Percentiles rank a stretch among this genome's conserved stretches.
These are phyloP conservation scores for Excoecaria agallocha DNA, from an alignment of 345 rosid genomes.

Conservation along the genomic window DNA sequence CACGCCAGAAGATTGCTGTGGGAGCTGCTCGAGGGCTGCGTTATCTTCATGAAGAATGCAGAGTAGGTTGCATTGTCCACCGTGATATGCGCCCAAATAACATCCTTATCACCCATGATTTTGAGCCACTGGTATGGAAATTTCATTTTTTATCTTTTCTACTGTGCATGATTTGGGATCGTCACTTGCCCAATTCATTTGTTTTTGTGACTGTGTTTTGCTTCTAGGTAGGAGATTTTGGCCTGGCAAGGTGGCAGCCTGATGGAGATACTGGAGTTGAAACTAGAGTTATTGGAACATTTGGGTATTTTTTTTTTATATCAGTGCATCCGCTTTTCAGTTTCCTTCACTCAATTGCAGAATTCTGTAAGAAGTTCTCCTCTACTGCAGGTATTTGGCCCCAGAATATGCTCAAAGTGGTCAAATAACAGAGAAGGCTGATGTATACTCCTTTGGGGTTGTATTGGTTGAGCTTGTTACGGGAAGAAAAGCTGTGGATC, in stretches of 20 bases:
- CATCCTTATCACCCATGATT: slow-evolving; percentile 96
- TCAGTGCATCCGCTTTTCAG: slow-evolving; percentile 10
- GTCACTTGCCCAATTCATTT: background rate
- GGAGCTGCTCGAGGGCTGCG: slow-evolving; percentile 99
- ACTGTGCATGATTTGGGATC: background rate
- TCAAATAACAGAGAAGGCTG: slow-evolving; percentile 96
- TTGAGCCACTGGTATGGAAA: slow-evolving; percentile 80
- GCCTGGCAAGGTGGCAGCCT: slow-evolving; percentile 99
- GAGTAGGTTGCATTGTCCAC: slow-evolving; percentile 99
- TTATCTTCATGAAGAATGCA: slow-evolving; percentile 99
- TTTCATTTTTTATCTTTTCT: background rate
- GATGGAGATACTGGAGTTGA: slow-evolving; percentile 95
- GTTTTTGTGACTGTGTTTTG: slow-evolving; percentile 12
- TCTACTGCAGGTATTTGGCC: slow-evolving; percentile 81
- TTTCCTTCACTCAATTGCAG: background rate
- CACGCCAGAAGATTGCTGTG: slow-evolving; percentile 91
- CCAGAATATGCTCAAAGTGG: slow-evolving; percentile 99
- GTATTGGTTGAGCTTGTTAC: slow-evolving; percentile 95
- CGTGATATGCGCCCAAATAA: slow-evolving; percentile 99
- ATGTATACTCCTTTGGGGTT: slow-evolving; percentile 96
- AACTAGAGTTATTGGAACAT: slow-evolving; percentile 97
- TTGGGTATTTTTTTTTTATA: slow-evolving; percentile 64
- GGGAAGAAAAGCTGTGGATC: slow-evolving; percentile 94
- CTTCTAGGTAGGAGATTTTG: slow-evolving; percentile 94
- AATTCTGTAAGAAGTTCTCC: slow-evolving; percentile 3